Evolutionary conservation across 129 eudicot species (phyloP).

Genomic region (Chrysanthemum makinoi): DNA sequence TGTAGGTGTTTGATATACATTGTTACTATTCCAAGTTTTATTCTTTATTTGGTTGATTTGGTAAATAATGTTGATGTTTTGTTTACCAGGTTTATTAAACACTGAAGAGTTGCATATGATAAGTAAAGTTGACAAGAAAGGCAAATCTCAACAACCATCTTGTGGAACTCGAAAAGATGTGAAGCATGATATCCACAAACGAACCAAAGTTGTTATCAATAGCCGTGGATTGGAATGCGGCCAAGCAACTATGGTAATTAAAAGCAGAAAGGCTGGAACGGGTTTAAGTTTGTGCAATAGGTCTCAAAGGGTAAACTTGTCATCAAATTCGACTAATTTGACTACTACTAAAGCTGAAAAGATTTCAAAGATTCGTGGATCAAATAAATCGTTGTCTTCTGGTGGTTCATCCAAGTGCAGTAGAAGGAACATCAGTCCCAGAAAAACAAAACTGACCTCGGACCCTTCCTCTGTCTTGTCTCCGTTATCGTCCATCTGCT

Average conservation of each 20-base stretch:
- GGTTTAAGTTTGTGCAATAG: too few species aligned
- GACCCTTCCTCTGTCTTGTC: conserved; percentile 1
- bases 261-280: too few species aligned
- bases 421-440: background rate
- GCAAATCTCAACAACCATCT: background rate
- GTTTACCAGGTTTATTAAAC: conserved; percentile 3
- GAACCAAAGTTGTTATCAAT: too few species aligned
- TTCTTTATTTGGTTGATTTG: background rate
- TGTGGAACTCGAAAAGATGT: background rate
- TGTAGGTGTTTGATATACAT: too few species aligned
- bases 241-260: too few species aligned
- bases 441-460: background rate
- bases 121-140: conserved; percentile 4
- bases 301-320: too few species aligned
- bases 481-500: conserved; percentile 3
- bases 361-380: background rate
- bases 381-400: background rate
- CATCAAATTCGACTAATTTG: background rate
- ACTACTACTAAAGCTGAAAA: background rate
- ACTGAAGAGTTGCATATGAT: background rate
- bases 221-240: too few species aligned
- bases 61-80: background rate
- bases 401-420: background rate
- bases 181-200: too few species aligned
- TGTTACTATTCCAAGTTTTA: background rate